Conservation (phyloP, 1,139 yeast genomes). For the Yamadazyma atlantica region DNA sequence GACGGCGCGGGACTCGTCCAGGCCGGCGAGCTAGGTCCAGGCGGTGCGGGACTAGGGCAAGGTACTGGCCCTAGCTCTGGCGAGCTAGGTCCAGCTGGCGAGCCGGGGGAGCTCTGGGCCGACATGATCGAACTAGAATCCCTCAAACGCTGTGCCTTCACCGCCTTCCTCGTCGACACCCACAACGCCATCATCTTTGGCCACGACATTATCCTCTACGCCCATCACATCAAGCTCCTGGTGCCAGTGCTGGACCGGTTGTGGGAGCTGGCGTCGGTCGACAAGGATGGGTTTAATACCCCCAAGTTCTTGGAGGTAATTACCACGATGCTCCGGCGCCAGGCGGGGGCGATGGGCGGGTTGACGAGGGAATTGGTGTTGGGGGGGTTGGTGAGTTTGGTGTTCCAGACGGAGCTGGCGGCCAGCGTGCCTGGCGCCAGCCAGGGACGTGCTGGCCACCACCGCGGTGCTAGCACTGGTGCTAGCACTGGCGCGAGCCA, state of each 20-base stretch:
- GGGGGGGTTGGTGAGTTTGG: slow-evolving; percentile 64
- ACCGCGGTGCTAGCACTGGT: too few relatives aligned
- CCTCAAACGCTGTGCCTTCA: slow-evolving; percentile 26
- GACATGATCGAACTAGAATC: slow-evolving; percentile 31
- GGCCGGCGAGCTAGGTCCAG: too few relatives aligned
- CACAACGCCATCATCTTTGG: slow-evolving; percentile 31
- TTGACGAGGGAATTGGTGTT: slow-evolving; percentile 62
- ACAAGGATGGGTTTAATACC: slow-evolving; percentile 9
- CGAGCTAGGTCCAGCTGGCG: too few relatives aligned
- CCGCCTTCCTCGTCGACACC: slow-evolving; percentile 29
- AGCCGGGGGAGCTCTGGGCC: too few relatives aligned
- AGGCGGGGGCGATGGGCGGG: slow-evolving; percentile 44
- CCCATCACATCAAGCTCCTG: slow-evolving; percentile 27
- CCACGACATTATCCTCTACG: slow-evolving; percentile 24
- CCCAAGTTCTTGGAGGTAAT: slow-evolving; percentile 49
- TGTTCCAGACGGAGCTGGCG: slow-evolving; percentile 70
- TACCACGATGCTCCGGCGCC: slow-evolving; percentile 52
- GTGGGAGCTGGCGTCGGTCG: slow-evolving; percentile 21
- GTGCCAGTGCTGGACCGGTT: slow-evolving; percentile 27
- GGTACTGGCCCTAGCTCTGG: too few relatives aligned
- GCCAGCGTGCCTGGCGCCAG: too few relatives aligned
- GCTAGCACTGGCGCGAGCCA: too few relatives aligned
- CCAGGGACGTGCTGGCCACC: too few relatives aligned
- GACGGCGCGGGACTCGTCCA: too few relatives aligned
- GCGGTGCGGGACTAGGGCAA: slow-evolving; percentile 12